Base-by-base conservation (phyloP, 306 rosid species). In the Ziziphus jujuba region DNA sequence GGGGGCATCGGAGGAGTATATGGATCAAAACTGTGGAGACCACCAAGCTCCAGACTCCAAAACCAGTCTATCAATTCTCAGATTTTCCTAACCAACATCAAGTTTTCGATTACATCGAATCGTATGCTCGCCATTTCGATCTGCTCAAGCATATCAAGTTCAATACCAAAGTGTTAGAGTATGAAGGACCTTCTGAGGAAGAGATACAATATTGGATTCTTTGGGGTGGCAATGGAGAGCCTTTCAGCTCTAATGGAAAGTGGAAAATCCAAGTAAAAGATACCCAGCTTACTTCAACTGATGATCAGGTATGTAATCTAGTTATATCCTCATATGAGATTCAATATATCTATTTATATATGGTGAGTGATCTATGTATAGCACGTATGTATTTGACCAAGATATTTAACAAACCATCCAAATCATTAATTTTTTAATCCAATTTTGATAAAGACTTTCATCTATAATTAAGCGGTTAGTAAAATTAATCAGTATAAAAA, bases 31-130 rank as follows among this genome's bases (percentile, higher is more conserved):
- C 90, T 12, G 2, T 85, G 0, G 77, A 63, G 50, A 73, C 80
- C 62, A 87, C 90, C 15, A 65, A 69, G 53, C 82, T 87, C 65
- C 95, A 87, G 63, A 80, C 88, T 22, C 90, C 90, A 5, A 85
- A 80, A 66, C 5, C 50, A 12, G 0, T 14, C 0, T 87, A 48
- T 63, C 88, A 76, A 64, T 87, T 87, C 85, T 85, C 90, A 0
- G 90, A 87, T 80, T 82, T 80, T 7, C 95, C 90, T 0, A 44
- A 59, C 59, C 79, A 78, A 0, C 47, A 56, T 25, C 77, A 78
- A 55, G 90, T 87, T 2, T 66, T 80, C 0, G 40, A 67, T 5
- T 87, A 87, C 15, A 20, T 85, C 22, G 24, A 71, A 44, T 67
- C 78, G 4, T 85, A 85, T 56, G 95, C 90, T 19, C 60, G 68